Evolutionary conservation across 768 basidiomycete genomes (phyloP).

Genomic region (Suillus plorans): DNA sequence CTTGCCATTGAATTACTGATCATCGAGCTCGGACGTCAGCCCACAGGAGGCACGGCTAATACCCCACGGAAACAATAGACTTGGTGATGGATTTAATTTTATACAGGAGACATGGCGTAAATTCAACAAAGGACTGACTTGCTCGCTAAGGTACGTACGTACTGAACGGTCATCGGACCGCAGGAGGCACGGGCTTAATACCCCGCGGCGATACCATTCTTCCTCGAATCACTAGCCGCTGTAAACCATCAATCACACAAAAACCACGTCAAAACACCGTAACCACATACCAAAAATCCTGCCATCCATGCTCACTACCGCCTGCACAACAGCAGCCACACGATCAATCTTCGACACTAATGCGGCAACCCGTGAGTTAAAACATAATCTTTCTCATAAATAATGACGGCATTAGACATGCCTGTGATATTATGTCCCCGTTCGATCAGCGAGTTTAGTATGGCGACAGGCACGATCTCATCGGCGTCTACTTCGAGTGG

Average conservation of each 20-base stretch:
- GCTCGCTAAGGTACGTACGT: background rate
- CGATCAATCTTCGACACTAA: constrained; percentile 66
- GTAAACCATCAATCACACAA: background rate
- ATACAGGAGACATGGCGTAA: background rate
- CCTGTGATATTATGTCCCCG: constrained; percentile 75
- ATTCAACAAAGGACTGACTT: background rate
- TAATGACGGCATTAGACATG: constrained; percentile 44
- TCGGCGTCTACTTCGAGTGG: constrained; percentile 65
- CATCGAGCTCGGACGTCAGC: background rate
- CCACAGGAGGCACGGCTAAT: background rate
- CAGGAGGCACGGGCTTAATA: constrained; percentile 44
- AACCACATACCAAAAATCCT: constrained; percentile 58
- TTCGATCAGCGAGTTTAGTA: constrained; percentile 54
- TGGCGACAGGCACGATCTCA: constrained; percentile 50
- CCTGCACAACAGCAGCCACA: constrained; percentile 77
- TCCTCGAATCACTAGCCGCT: constrained; percentile 91
- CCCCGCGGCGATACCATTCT: constrained; percentile 89
- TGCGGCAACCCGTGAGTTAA: constrained; percentile 7
- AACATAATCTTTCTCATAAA: background rate
- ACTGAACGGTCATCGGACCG: background rate
- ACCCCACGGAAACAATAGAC: background rate
- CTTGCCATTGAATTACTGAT: too few relatives aligned
- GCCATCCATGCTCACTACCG: constrained; percentile 50
- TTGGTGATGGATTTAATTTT: background rate
- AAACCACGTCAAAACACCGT: background rate